Evolutionary conservation across 345 rosid genomes (phyloP).

Genomic region (Rhizophora apiculata): DNA sequence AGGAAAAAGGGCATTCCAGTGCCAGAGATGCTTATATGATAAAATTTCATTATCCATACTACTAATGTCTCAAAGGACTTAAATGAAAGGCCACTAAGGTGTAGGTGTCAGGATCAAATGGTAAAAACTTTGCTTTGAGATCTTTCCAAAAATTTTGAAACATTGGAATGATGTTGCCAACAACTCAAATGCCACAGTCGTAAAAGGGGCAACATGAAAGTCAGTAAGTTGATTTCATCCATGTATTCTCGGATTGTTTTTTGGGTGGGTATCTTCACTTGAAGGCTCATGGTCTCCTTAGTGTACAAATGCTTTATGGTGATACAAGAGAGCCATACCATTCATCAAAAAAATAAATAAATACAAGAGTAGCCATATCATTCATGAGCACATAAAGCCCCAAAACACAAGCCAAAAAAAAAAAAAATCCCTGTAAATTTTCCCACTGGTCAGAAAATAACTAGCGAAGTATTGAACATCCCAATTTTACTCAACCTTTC

Average conservation of each 20-base stretch:
- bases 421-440: not conserved
- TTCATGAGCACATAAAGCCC: not conserved
- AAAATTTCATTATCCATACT: not conserved
- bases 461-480: not conserved
- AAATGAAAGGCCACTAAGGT: too few relatives aligned
- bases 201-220: not conserved
- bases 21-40: not conserved
- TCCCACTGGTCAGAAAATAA: not conserved
- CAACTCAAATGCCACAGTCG: constrained; percentile 2
- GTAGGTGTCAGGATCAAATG: not conserved
- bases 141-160: not conserved
- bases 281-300: not conserved
- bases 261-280: not conserved
- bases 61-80: not conserved
- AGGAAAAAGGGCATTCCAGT: too few relatives aligned
- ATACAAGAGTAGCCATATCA: not conserved
- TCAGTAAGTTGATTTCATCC: not conserved
- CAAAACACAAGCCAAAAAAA: not conserved
- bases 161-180: not conserved
- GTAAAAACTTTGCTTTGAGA: not conserved
- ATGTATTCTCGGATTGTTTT: not conserved
- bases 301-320: not conserved
- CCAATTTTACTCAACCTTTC: not conserved
- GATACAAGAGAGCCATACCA: not conserved
- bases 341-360: too few relatives aligned